Evolutionary conservation across 1,139 yeast species (phyloP), one percentile per base, ranked within the genome.

Genomic region (Geotrichum fermentans): DNA sequence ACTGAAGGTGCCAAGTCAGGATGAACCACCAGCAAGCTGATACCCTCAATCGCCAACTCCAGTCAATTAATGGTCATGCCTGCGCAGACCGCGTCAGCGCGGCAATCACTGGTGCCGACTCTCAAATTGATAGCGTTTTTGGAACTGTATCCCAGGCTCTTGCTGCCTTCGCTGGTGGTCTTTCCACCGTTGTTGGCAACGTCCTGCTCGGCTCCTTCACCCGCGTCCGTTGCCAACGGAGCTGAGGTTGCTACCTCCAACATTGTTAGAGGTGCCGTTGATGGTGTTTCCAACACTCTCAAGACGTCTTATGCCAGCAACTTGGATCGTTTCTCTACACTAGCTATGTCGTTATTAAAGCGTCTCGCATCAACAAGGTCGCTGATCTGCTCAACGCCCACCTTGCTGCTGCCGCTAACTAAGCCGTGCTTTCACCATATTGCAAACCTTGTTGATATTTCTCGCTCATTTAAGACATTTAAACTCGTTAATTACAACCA

Each of bases 201-300:
- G 34, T 54, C 41, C 49, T 62, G 14, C 55, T 61, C 5, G 67
- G 67, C 10, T 67, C 67, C 30, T 55, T 62, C 38, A 58, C 59
- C 34, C 67, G 63, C n/a, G 54, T 56, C 66, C n/a, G 56, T 63
- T 29, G 63, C 66, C 50, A 60, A 63, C 54, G 67, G 67, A 35
- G 60, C 62, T 38, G 65, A 62, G 51, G 67, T 61, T 4, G 43
- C 61, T 24, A 47, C 59, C 10, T 53, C 61, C 38, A 61, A 61
- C 52, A 39, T 56, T 10, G 49, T 56, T 38, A 57, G 59, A 11
- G 57, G 54, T 16, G 52, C 54, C 14, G 36, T 47, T 17, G 59
- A 56, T 36, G 34, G 34, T 6, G 52, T 45, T 28, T 14, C 16
- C 10, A 30, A 22, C 32, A 33, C 41, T 17, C 35, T 20, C 17